Evolutionary conservation across 2,329 filamentous ascomycete species (phyloP), one percentile per base, ranked within the genome.

Genomic region (Hirsutella minnesotensis): DNA sequence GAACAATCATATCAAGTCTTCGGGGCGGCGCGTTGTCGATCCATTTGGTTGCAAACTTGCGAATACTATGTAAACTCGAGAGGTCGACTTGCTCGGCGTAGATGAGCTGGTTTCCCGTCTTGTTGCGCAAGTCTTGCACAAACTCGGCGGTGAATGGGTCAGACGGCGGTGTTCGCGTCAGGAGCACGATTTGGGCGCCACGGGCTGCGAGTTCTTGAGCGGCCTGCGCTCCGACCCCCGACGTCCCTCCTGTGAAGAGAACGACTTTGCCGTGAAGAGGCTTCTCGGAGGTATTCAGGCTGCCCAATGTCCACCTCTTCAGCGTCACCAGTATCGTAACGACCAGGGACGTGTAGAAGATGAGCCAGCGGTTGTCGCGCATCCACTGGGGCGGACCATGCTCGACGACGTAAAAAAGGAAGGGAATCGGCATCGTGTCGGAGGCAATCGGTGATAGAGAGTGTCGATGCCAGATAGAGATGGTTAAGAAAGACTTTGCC

Each of bases 51-150:
- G 92, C 92, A 60, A 98, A 98, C 48, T 81, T 74, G 33, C 92
- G 84, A 53, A 98, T 82, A 60, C 86, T 94, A 60, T 95, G 79
- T n/a, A 98, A 70, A 15, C 83, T 90, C 12, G 82, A 68, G 22
- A 98, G 76, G 57, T 98, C 88, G 53, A 95, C 87, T 64, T 95
- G 86, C 62, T 98, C 92, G 46, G 92, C 88, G 55, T 94, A 96
- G 52, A 98, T 86, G 56, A 98, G 72, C 45, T 89, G 72, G 64
- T 96, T 96, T 27, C 77, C 73, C 8, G 87, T 86, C 42, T 73
- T 70, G 22, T 73, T 69, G 43, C 94, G 83, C 35, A 98, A 64
- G 59, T 95, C 90, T 52, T 94, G 82, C 53, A 98, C 85, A 63
- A 86, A 94, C 55, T 98, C 92, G 55, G 86, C 81, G 9, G 96